Evolutionary conservation across 2,329 filamentous ascomycete genomes (phyloP), one percentile per base, ranked within the genome.

Genomic region (Sarocladium brachiariae): DNA sequence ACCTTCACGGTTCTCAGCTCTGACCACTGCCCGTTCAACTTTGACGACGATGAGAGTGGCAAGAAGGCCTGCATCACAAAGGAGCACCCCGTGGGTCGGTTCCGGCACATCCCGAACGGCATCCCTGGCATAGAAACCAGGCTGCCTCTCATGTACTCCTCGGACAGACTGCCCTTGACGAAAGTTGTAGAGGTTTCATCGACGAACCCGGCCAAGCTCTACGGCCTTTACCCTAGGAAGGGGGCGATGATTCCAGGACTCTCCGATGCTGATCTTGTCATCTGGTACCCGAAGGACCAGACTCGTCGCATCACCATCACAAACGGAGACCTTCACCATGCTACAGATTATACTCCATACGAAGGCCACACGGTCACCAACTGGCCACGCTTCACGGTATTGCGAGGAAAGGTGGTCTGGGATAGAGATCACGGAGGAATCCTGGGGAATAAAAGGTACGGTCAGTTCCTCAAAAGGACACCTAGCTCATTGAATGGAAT

Each of bases 301-400:
- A 55, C 72, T 7, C 35, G 37, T 8, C 16, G 27, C 56, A 59
- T 72, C 16, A 61, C 66, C 11, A 71, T 78, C 54, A 62, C 63
- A 35, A 81, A 83, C 56, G 65, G 67, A 7, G 74, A 75, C 64
- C 60, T 84, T 54, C 80, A 84, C 61, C 80, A 84, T 59, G 71
- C 78, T 53, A 74, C 81, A 2, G 80, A 84, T 57, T 82, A 84
- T 57, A 82, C 80, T 8, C 80, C 80, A 0, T 84, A 77, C 56
- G 80, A 84, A 59, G 79, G 80, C 0, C 70, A 68, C 46, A 65
- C 58, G n/a, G 58, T 84, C 35, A 70, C 68, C 24, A 78, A 84
- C 52, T 84, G 81, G 80, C 80, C 80, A 10, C 68, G 80, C 18
- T 83, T 77, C 58, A 83, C 79, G 0, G 67, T 84, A 7, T 55